A percentile compares a stretch with the other conserved stretches of the same genome.
Evolutionary conservation across 345 rosid species (phyloP).

Genomic region (Murraya paniculata): DNA sequence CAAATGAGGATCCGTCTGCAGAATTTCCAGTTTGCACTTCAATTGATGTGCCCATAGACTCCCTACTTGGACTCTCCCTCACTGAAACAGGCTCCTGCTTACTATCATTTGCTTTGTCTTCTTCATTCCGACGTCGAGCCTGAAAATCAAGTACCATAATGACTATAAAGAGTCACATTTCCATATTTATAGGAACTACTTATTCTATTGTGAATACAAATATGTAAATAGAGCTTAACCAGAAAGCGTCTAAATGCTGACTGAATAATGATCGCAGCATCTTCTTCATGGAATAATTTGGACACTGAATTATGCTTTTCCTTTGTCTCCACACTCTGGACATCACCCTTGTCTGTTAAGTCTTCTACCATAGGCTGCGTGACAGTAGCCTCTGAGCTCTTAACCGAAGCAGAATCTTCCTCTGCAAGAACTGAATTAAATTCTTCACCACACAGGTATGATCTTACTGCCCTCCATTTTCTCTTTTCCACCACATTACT

Average conservation of each 20-base stretch:
- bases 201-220: neutral
- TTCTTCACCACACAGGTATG: conserved; percentile 76
- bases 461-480: conserved; percentile 66
- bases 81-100: conserved; percentile 24
- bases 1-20: conserved; percentile 32
- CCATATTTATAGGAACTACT: neutral
- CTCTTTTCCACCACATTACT: conserved; percentile 45
- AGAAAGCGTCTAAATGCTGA: conserved; percentile 60
- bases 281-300: conserved; percentile 51
- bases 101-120: conserved; percentile 18
- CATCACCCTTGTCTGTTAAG: conserved; percentile 19
- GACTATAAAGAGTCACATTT: neutral
- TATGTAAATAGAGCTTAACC: conserved; percentile 32
- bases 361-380: conserved; percentile 35
- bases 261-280: conserved; percentile 77
- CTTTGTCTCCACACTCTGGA: conserved; percentile 31
- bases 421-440: conserved; percentile 72
- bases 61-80: conserved; percentile 46
- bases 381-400: conserved; percentile 52
- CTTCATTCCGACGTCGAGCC: conserved; percentile 32
- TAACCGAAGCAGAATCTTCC: conserved; percentile 68
- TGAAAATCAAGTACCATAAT: conserved; percentile 23
- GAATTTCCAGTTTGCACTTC: conserved; percentile 77
- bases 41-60: conserved; percentile 57
- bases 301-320: conserved; percentile 50